These are phyloP conservation scores for Acanthamoeba triangularis DNA, from an alignment of 208 protist species.

Conservation along the genomic window DNA sequence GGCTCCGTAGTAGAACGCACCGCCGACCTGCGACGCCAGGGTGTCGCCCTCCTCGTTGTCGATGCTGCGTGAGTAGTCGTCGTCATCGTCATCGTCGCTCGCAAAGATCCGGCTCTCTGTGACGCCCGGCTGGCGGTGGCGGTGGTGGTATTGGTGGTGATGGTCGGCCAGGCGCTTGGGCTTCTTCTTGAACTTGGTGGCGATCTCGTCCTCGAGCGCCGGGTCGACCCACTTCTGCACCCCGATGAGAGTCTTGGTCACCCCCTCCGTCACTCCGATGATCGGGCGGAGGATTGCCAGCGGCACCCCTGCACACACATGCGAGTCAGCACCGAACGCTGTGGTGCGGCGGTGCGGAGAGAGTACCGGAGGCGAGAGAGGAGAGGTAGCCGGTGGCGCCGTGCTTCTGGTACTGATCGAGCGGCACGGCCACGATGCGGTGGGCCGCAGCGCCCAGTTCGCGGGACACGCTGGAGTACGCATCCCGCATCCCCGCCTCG, in stretches of 20 bases:
- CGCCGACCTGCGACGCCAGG: constrained; percentile 19
- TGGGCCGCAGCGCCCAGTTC: constrained; percentile 79
- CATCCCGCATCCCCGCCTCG: constrained; percentile 79
- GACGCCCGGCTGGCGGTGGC: not conserved
- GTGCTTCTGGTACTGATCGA: constrained; percentile 82
- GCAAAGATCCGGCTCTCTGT: not conserved
- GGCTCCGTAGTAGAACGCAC: not conserved
- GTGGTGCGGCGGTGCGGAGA: not conserved
- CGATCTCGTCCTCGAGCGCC: constrained; percentile 73
- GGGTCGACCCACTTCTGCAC: constrained; percentile 83
- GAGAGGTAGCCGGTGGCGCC: constrained; percentile 81
- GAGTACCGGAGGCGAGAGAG: constrained; percentile 73
- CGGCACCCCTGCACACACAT: constrained; percentile 68
- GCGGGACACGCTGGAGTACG: constrained; percentile 79
- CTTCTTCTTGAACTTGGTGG: constrained; percentile 80
- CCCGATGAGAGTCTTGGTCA: constrained; percentile 80
- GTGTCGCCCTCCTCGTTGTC: constrained; percentile 18
- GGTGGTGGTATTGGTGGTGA: not conserved
- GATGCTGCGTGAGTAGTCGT: not conserved
- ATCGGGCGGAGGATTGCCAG: constrained; percentile 82
- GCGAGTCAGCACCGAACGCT: not conserved
- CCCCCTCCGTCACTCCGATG: constrained; percentile 84
- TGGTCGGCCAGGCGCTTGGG: not conserved
- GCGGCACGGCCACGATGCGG: constrained; percentile 80
- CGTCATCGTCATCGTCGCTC: not conserved